Conservation (phyloP, 805 yeast genomes). For the Saturnispora besseyi region DNA sequence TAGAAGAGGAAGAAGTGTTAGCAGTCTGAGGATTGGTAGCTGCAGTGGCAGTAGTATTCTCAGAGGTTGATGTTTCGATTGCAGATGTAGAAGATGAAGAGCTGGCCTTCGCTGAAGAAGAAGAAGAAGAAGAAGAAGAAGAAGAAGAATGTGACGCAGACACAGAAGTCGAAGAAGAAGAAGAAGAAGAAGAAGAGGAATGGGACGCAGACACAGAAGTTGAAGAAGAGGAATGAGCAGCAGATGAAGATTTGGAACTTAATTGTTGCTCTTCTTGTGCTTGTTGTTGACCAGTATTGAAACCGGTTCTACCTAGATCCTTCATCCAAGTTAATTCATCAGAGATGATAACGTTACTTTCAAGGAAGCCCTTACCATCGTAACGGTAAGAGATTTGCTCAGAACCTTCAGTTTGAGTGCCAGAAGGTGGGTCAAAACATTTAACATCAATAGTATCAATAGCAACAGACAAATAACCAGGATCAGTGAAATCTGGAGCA, state of each 20-base stretch:
- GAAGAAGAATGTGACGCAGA: conserved; percentile 2
- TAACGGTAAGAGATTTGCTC: conserved; percentile 38
- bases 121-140: neutral
- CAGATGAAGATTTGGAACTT: neutral
- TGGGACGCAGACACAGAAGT: neutral
- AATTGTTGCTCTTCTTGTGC: conserved; percentile 21
- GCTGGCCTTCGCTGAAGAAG: neutral
- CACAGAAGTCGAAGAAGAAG: neutral
- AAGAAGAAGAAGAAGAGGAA: neutral
- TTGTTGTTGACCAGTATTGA: conserved; percentile 40
- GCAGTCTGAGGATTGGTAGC: neutral
- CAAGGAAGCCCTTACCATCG: conserved; percentile 40
- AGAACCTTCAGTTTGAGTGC: conserved; percentile 36
- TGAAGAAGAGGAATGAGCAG: conserved; percentile 2
- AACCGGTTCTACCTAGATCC: conserved; percentile 55
- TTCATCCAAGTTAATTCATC: conserved; percentile 54
- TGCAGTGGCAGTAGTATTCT: neutral
- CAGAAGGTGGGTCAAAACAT: conserved; percentile 67
- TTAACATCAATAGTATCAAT: conserved; percentile 51
- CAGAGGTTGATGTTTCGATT: neutral
- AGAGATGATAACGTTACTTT: conserved; percentile 48
- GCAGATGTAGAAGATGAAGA: conserved; percentile 1
- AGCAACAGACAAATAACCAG: conserved; percentile 75
- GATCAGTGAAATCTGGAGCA: conserved; percentile 56
- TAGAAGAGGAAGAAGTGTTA: neutral